Base-by-base conservation (phyloP, 2,329 filamentous ascomycete genomes). In the Aspergillus sp. region DNA sequence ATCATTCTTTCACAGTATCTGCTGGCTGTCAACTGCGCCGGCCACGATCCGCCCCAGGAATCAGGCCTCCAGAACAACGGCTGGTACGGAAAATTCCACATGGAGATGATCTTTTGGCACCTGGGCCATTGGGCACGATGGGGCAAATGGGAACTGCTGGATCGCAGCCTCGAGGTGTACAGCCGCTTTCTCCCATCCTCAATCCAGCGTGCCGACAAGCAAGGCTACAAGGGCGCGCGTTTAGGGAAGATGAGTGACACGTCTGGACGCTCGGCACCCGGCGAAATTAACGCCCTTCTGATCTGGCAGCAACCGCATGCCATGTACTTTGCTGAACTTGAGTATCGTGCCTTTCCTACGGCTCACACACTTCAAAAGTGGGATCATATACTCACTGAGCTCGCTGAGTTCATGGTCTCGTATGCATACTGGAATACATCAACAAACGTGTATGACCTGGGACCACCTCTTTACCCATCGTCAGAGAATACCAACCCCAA, bases 251-350 rank as follows among this genome's bases (percentile, higher is more conserved):
- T 83, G 81, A 81, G 76, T 9, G 81, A 83, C 60, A 79, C 80
- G 0, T 77, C 74, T 0, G 80, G 81, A 22, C 72, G 78, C 10
- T 80, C 76, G 44, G 79, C 81, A 1, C 82, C 82, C 1, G 82
- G 83, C 2, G 79, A 82, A 56, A 84, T 85, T 62, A 85, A 85
- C 62, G 78, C 76, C 9, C 68, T 85, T 1, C 69, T 86, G 3
- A 80, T 84, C 51, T 85, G 82, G 82, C 82, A 85, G 58, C 82
- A 84, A 59, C 82, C 81, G 7, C 82, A 85, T 61, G 74, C 79
- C 0, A 79, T 84, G 73, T 82, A 81, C 60, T 82, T 84, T 59
- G 82, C 82, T 0, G 81, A 83, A 62, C 66, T 78, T 16, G 78
- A 82, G 60, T 83, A 79, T 59, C 72, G 78, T 19, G 72, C 72